These are phyloP conservation scores for Cicer chorassanicum DNA, from an alignment of 306 rosid species.

Conservation along the genomic window DNA sequence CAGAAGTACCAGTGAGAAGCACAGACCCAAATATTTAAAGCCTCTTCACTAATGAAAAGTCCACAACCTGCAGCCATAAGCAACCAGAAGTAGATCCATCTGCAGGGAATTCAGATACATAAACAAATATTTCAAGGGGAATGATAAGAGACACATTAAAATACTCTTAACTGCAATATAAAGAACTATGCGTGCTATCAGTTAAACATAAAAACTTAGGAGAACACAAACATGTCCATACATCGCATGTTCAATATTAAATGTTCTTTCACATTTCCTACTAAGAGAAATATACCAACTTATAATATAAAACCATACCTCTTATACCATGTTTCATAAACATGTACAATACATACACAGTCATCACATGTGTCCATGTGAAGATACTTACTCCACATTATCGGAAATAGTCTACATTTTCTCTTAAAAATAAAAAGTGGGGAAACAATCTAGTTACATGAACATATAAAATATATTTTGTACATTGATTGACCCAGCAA, in stretches of 20 bases:
- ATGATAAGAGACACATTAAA: background rate
- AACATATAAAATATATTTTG: background rate
- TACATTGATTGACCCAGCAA: conserved; percentile 5
- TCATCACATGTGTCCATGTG: background rate
- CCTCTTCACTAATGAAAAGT: conserved; percentile 78
- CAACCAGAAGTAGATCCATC: conserved; percentile 82
- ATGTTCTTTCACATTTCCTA: too few relatives aligned
- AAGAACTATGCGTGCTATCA: background rate
- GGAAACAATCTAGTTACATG: background rate
- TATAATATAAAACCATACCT: too few relatives aligned
- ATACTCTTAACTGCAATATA: background rate
- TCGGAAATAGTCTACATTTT: background rate
- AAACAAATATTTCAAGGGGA: background rate
- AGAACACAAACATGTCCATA: conserved; percentile 5
- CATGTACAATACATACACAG: too few relatives aligned
- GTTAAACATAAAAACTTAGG: background rate
- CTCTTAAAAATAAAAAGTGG: background rate
- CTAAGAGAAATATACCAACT: too few relatives aligned
- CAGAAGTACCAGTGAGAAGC: conserved; percentile 60
- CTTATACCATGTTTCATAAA: too few relatives aligned
- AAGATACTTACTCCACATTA: background rate
- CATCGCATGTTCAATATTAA: background rate
- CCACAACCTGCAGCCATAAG: conserved; percentile 83
- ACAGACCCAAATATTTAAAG: conserved; percentile 78
- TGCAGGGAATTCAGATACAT: conserved; percentile 43